Base-by-base conservation (phyloP, 2,329 filamentous ascomycete species). In the Stenocarpella maydis region DNA sequence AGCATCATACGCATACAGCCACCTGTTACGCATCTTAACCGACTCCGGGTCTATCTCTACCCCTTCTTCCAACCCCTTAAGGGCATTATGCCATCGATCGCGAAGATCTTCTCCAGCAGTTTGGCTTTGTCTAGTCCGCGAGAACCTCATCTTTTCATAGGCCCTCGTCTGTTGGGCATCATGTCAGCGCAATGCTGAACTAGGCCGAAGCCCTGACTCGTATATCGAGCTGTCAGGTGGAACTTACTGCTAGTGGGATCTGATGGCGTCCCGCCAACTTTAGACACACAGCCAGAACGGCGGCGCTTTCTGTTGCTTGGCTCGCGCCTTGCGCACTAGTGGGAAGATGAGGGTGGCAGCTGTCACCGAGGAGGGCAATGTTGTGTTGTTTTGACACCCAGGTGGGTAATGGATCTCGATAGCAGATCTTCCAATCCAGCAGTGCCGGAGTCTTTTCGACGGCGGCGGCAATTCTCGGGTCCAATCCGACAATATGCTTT, bases 371-470 rank as follows among this genome's bases (percentile, higher is more conserved):
- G 34, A 87, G 77, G 1, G 81, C 84, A 65, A 87, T 85, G 50
- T 81, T 80, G 45, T 84, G 82, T 67, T 83, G 82, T n/a, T 77
- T 76, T 0, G 82, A 85, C 1, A 87, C 80, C 86, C 86, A 88
- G 0, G 80, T 83, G 0, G 84, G 82, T 12, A 85, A 77, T 0
- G 85, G 85, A 72, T 87, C 84, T 49, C 85, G 80, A 70, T 85
- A 87, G 53, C 85, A 84, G 28, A 87, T 83, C 72, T 86, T 86
- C 85, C 85, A 88, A 73, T 86, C 84, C 1, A 87, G 79, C 26
- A 83, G 82, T 3, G 77, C 75, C 28, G 80, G 77, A 10, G 82
- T 86, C 70, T 80, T 80, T 37, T 79, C 76, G n/a, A 86, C 80
- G 2, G 84, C 82, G 1, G 81, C 81, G 24, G 78, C 78, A 53